These are phyloP conservation scores for Panicum virgatum DNA, from an alignment of 202 grass and related monocot species.

Conservation along the genomic window DNA sequence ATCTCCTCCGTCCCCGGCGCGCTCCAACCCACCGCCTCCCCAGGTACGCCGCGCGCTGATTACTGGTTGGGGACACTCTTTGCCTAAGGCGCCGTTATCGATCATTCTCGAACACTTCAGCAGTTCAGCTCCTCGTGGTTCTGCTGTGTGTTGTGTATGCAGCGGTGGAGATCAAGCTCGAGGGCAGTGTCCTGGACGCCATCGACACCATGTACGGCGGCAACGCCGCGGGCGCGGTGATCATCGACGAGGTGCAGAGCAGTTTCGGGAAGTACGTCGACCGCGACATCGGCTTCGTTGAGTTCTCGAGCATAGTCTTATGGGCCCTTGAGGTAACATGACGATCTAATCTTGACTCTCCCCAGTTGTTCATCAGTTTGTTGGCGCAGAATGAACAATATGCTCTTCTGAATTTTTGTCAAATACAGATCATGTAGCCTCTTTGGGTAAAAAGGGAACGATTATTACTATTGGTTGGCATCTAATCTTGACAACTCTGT, in stretches of 20 bases:
- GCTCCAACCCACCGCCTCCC: slow-evolving; percentile 16
- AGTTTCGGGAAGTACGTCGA: slow-evolving; percentile 46
- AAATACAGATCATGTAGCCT: background rate
- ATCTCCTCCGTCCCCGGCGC: slow-evolving; percentile 47
- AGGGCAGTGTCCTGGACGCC: slow-evolving; percentile 37
- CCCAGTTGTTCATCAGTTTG: background rate
- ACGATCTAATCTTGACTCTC: background rate
- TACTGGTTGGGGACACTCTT: background rate
- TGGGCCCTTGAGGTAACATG: slow-evolving; percentile 50
- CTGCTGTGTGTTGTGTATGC: background rate
- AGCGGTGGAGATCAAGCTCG: slow-evolving; percentile 60
- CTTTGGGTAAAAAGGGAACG: background rate
- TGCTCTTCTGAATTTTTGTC: background rate
- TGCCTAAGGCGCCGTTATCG: background rate
- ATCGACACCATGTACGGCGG: slow-evolving; percentile 47
- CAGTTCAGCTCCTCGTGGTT: background rate
- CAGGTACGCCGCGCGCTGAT: slow-evolving; percentile 3
- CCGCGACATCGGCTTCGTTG: slow-evolving; percentile 57
- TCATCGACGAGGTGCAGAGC: slow-evolving; percentile 44
- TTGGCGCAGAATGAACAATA: background rate
- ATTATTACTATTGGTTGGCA: background rate
- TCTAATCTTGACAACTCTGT: background rate
- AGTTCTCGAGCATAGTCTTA: slow-evolving; percentile 47
- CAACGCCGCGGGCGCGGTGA: slow-evolving; percentile 38
- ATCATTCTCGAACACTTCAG: background rate